Conservation (phyloP, 1,284 basidiomycete genomes). For the Ceratobasidium papillatum region DNA sequence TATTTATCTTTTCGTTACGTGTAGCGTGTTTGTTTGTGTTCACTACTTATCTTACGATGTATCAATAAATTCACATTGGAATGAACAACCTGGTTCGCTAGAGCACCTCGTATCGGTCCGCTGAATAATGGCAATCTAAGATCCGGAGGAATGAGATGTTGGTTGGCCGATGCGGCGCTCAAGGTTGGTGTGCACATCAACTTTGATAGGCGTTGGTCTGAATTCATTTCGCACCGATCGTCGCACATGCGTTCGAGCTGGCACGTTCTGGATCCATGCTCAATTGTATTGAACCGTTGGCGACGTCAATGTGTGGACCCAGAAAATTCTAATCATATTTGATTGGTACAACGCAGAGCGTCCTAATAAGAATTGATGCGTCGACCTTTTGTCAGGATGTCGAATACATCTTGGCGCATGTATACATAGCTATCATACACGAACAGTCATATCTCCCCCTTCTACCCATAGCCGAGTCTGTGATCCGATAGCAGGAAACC, state of each 20-base stretch:
- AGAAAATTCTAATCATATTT: not conserved
- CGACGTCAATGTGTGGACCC: not conserved
- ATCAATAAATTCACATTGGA: conserved; percentile 10
- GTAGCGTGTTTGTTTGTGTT: not conserved
- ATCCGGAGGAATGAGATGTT: not conserved
- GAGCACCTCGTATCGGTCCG: not conserved
- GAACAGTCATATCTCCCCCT: not conserved
- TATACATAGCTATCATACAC: conserved; percentile 10
- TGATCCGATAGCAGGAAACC: conserved; percentile 3
- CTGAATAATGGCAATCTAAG: not conserved
- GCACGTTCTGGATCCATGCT: not conserved
- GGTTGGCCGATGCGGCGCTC: not conserved
- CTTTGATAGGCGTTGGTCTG: not conserved
- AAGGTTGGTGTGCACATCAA: conserved; percentile 1
- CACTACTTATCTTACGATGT: conserved; percentile 6
- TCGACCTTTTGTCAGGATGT: not conserved
- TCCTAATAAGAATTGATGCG: not conserved
- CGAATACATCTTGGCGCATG: conserved; percentile 6
- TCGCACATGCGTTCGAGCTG: not conserved
- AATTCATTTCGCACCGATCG: conserved; percentile 8
- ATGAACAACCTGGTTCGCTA: conserved; percentile 9
- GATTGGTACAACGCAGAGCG: not conserved
- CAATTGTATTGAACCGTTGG: not conserved
- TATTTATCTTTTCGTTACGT: conserved; percentile 7
- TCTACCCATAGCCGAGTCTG: conserved; percentile 3